Percentiles rank a stretch among this genome's conserved stretches.
Evolutionary conservation across 2,329 filamentous ascomycete genomes (phyloP).

Genomic region (Fusarium nematophilum): DNA sequence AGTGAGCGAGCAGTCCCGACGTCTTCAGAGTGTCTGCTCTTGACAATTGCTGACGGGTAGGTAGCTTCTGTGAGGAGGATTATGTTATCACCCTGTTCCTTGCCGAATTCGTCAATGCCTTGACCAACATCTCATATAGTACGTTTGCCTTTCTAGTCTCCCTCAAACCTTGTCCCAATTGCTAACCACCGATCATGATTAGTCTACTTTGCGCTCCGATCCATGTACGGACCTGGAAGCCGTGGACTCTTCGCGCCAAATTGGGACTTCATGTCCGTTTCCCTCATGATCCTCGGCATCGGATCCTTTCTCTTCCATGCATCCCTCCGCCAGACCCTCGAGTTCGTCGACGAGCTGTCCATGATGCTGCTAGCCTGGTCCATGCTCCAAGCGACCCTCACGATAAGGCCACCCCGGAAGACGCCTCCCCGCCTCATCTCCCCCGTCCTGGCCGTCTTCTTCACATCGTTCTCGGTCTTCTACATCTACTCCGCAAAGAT

Average conservation of each 20-base stretch:
- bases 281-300: constrained; percentile 55
- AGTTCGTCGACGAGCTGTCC: constrained; percentile 67
- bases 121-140: constrained; percentile 57
- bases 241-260: constrained; percentile 46
- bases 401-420: constrained; percentile 53
- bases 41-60: constrained; percentile 21
- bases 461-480: constrained; percentile 55
- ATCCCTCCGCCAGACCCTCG: constrained; percentile 54
- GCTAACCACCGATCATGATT: constrained; percentile 12
- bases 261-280: constrained; percentile 55
- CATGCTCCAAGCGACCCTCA: constrained; percentile 62
- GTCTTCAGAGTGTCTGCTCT: not conserved
- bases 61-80: constrained; percentile 60
- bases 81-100: constrained; percentile 56
- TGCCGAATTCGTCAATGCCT: constrained; percentile 58
- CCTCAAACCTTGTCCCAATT: not conserved
- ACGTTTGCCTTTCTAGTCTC: constrained; percentile 44
- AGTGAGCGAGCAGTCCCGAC: constrained; percentile 46
- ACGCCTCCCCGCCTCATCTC: constrained; percentile 48
- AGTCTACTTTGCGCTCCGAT: constrained; percentile 57
- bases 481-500: constrained; percentile 57
- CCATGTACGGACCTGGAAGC: constrained; percentile 49
- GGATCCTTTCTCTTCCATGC: constrained; percentile 59
- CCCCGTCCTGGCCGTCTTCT: constrained; percentile 53
- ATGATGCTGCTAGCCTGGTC: constrained; percentile 66